Percentiles rank a stretch among this genome's conserved stretches.
phyloP scores from a whole-genome alignment of 2,329 filamentous ascomycete species.

The Fusarium sp. region DNA sequence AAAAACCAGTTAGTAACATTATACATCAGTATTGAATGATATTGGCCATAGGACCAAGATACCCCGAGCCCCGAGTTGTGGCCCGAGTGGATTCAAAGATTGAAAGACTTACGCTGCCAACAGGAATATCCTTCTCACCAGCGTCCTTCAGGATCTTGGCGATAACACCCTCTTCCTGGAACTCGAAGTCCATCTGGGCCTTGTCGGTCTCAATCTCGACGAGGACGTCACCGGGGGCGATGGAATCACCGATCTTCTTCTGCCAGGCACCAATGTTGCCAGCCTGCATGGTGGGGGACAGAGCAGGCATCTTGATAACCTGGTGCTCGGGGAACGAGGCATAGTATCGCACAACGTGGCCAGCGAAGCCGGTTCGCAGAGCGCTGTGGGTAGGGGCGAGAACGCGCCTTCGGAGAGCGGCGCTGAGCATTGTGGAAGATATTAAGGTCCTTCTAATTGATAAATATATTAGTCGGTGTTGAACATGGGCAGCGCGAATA shows the following conservation, averaged over 20 bases:
- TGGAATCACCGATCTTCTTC: conserved; percentile 91
- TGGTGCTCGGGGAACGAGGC: conserved; percentile 94
- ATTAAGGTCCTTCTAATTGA: conserved; percentile 48
- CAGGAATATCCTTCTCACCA: conserved; percentile 92
- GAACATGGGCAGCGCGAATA: conserved; percentile 35
- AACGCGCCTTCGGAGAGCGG: conserved; percentile 71
- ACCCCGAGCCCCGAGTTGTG: conserved; percentile 30
- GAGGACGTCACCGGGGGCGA: conserved; percentile 92
- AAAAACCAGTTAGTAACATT: conserved; percentile 29
- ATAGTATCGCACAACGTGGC: conserved; percentile 71
- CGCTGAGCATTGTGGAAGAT: conserved; percentile 66
- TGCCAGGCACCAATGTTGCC: conserved; percentile 98
- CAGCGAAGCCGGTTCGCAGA: conserved; percentile 63
- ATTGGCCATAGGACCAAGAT: conserved; percentile 26
- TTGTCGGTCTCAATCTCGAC: conserved; percentile 99
- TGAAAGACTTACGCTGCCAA: conserved; percentile 83
- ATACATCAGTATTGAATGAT: conserved; percentile 1
- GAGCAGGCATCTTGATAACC: conserved; percentile 95
- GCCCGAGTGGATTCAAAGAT: conserved; percentile 22
- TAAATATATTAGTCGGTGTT: conserved; percentile 37
- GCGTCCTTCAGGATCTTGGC: conserved; percentile 94
- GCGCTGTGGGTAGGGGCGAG: conserved; percentile 63
- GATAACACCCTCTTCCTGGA: conserved; percentile 96
- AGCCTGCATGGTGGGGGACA: conserved; percentile 96
- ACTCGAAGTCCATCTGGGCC: conserved; percentile 99